Evolutionary conservation across 2,329 filamentous ascomycete genomes (phyloP).

Genomic region (Aspergillus sp.): DNA sequence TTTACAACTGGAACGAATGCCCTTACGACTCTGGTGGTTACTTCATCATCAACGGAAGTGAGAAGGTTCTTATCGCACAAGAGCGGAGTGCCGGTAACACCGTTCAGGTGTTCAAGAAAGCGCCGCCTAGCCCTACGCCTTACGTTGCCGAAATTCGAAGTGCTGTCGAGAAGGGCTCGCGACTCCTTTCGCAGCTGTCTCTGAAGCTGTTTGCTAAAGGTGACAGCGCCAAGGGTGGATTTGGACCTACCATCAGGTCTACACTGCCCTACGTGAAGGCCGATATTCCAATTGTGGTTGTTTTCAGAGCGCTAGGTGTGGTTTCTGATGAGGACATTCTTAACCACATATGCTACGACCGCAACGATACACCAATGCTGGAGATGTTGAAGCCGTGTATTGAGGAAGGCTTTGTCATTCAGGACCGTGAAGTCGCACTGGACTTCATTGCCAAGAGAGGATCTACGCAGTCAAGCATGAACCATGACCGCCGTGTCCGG

Average conservation of each 20-base stretch:
- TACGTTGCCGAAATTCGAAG: slow-evolving; percentile 95
- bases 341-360: slow-evolving; percentile 95
- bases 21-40: slow-evolving; percentile 98
- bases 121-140: slow-evolving; percentile 80
- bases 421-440: slow-evolving; percentile 87
- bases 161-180: slow-evolving; percentile 90
- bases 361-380: slow-evolving; percentile 91
- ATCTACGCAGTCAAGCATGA: slow-evolving; percentile 62
- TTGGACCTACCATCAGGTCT: slow-evolving; percentile 82
- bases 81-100: slow-evolving; percentile 97
- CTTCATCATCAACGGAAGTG: slow-evolving; percentile 98
- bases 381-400: slow-evolving; percentile 97
- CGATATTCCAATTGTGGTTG: slow-evolving; percentile 88
- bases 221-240: slow-evolving; percentile 67
- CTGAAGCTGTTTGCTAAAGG: slow-evolving; percentile 87
- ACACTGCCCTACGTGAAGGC: slow-evolving; percentile 90
- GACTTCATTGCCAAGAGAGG: slow-evolving; percentile 95
- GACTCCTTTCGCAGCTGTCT: slow-evolving; percentile 85
- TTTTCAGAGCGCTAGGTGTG: slow-evolving; percentile 90
- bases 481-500: slow-evolving; percentile 78
- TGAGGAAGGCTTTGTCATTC: slow-evolving; percentile 92
- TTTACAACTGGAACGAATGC: slow-evolving; percentile 91
- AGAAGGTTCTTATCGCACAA: slow-evolving; percentile 97
- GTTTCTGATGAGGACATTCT: slow-evolving; percentile 97
- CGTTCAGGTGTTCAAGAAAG: slow-evolving; percentile 98